Percentiles rank a stretch among this genome's conserved stretches.
phyloP scores from a whole-genome alignment of 2,329 filamentous ascomycete species.

The Verticillium klebahnii region DNA sequence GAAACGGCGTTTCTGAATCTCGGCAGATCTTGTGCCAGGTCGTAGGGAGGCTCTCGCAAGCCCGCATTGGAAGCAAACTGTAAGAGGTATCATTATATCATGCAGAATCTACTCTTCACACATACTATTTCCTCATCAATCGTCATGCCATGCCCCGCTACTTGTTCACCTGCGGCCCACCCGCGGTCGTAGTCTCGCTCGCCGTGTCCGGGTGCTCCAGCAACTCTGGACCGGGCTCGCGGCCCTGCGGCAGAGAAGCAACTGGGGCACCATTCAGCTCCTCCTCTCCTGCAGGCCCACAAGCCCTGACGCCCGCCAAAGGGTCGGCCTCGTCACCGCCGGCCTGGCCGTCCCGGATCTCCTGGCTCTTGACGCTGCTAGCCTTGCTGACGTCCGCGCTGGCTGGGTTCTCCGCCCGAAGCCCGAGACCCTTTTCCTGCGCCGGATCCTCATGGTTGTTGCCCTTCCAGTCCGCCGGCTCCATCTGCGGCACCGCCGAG shows the following conservation, averaged over 20 bases:
- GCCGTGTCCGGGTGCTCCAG: conserved; percentile 8
- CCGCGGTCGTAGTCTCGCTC: conserved; percentile 4
- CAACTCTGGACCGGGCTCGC: conserved; percentile 5
- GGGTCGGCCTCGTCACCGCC: conserved; percentile 14
- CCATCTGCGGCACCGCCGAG: conserved; percentile 65
- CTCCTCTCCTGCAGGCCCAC: conserved; percentile 28
- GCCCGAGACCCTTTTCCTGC: conserved; percentile 60
- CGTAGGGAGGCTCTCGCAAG: not conserved
- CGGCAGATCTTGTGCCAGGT: not conserved
- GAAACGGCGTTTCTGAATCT: not conserved
- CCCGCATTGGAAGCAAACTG: not conserved
- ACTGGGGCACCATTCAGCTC: conserved; percentile 18
- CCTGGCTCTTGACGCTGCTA: conserved; percentile 56
- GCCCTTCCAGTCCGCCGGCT: conserved; percentile 72
- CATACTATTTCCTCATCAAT: not conserved
- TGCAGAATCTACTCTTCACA: not conserved
- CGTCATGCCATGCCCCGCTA: conserved; percentile 1
- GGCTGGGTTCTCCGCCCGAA: conserved; percentile 59
- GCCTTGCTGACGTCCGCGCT: conserved; percentile 68
- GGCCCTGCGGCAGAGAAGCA: not conserved
- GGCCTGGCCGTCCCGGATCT: conserved; percentile 10
- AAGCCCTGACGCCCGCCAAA: conserved; percentile 28
- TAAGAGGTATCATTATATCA: not conserved
- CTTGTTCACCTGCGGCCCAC: not conserved
- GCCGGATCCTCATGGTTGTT: conserved; percentile 38